Evolutionary conservation across 768 basidiomycete genomes (phyloP).

Genomic region (Boletus sp.): DNA sequence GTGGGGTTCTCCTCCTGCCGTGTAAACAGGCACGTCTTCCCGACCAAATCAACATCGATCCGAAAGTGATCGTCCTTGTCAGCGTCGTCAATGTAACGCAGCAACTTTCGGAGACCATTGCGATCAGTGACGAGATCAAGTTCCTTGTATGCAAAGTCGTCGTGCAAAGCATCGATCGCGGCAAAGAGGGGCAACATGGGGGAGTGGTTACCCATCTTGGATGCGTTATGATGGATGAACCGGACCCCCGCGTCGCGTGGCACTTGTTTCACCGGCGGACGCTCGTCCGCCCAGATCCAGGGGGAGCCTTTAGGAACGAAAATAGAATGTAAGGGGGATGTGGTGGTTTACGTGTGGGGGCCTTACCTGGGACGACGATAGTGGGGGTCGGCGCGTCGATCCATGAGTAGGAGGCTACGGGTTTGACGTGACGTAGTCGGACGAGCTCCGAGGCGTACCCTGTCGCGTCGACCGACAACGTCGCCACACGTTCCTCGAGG

Average conservation of each 20-base stretch:
- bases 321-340: background rate
- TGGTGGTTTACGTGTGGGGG: background rate
- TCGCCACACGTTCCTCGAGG: slow-evolving; percentile 15
- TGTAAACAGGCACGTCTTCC: slow-evolving; percentile 58
- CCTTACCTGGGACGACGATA: slow-evolving; percentile 50
- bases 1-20: slow-evolving; percentile 44
- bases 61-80: slow-evolving; percentile 46
- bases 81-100: slow-evolving; percentile 43
- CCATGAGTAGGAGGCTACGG: slow-evolving; percentile 57
- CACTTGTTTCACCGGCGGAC: slow-evolving; percentile 51
- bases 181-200: slow-evolving; percentile 55
- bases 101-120: slow-evolving; percentile 60
- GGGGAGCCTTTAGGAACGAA: slow-evolving; percentile 49
- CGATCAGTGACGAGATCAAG: slow-evolving; percentile 58
- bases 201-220: slow-evolving; percentile 35
- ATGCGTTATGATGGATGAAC: slow-evolving; percentile 59
- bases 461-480: slow-evolving; percentile 11
- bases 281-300: slow-evolving; percentile 48
- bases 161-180: slow-evolving; percentile 47
- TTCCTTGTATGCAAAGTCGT: slow-evolving; percentile 28
- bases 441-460: slow-evolving; percentile 22
- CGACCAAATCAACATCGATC: slow-evolving; percentile 65
- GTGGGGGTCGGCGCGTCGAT: slow-evolving; percentile 39
- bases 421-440: slow-evolving; percentile 38
- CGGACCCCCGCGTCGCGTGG: slow-evolving; percentile 48